These are phyloP conservation scores for Linum usitatissimum DNA, from an alignment of 345 rosid genomes.

Conservation along the genomic window DNA sequence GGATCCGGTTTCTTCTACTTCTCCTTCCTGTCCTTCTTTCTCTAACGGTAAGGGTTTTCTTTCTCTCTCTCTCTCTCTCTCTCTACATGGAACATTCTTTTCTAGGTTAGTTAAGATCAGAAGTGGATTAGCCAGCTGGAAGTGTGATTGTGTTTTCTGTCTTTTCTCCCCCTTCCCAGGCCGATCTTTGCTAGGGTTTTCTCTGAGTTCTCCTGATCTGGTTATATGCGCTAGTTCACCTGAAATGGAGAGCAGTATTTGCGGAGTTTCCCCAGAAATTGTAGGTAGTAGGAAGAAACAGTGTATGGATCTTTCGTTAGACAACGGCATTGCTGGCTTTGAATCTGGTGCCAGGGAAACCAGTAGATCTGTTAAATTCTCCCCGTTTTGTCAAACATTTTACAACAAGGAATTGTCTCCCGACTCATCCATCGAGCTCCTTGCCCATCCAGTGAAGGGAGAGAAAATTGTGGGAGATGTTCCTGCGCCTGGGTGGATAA, in stretches of 20 bases:
- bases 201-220: conserved; percentile 62
- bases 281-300: conserved; percentile 12
- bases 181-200: conserved; percentile 46
- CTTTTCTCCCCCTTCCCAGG: conserved; percentile 39
- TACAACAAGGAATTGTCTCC: conserved; percentile 41
- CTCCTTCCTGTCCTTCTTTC: background rate
- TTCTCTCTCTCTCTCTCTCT: background rate
- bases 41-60: background rate
- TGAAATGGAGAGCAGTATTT: conserved; percentile 31
- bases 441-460: conserved; percentile 24
- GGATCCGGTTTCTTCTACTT: conserved; percentile 26
- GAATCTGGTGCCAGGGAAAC: conserved; percentile 14
- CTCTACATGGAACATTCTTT: conserved; percentile 2
- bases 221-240: conserved; percentile 67
- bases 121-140: conserved; percentile 3
- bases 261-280: conserved; percentile 40
- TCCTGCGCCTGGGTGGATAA: conserved; percentile 10
- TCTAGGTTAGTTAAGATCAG: conserved; percentile 6
- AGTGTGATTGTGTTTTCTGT: background rate
- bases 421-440: conserved; percentile 75
- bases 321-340: conserved; percentile 52
- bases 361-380: conserved; percentile 50
- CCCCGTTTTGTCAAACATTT: conserved; percentile 51
- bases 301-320: conserved; percentile 65
- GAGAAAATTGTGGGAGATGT: conserved; percentile 11